These are phyloP conservation scores for Heliamphora pulchella DNA, from an alignment of 179 eudicot species.

Conservation along the genomic window DNA sequence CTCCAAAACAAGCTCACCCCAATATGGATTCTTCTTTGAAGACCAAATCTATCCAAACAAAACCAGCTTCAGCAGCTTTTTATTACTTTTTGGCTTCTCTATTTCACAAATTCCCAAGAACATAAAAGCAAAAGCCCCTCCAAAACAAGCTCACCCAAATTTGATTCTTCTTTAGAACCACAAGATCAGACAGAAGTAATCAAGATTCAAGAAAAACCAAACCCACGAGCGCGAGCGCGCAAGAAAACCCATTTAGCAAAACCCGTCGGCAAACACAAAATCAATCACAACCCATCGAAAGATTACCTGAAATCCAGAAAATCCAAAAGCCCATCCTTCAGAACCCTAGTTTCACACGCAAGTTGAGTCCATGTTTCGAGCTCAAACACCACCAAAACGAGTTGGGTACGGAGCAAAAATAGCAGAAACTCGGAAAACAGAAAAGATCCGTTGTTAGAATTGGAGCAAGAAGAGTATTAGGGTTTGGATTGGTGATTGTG, in stretches of 20 bases:
- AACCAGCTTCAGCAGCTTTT: neutral
- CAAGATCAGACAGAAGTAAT: neutral
- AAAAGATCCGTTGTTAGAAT: conserved; percentile 4
- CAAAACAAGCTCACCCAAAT: neutral
- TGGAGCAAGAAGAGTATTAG: neutral
- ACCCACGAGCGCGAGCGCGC: neutral
- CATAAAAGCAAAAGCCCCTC: neutral
- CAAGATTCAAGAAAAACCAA: neutral
- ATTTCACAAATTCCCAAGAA: neutral
- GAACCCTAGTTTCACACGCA: conserved; percentile 3
- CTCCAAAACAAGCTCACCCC: too few relatives aligned
- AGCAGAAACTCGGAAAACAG: neutral
- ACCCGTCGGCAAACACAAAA: neutral
- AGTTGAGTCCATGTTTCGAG: neutral
- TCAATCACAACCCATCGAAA: conserved; percentile 2
- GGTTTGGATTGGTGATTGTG: neutral
- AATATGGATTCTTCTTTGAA: neutral
- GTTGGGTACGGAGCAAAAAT: conserved; percentile 3
- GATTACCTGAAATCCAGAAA: conserved; percentile 8
- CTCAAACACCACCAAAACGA: neutral
- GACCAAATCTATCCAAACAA: neutral
- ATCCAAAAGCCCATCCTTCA: neutral
- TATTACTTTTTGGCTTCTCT: neutral
- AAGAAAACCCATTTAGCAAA: neutral
- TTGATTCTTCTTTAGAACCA: neutral